A percentile compares a stretch with the other conserved stretches of the same genome.
These are phyloP conservation scores for Datisca glomerata DNA, from an alignment of 306 rosid genomes.

Conservation along the genomic window DNA sequence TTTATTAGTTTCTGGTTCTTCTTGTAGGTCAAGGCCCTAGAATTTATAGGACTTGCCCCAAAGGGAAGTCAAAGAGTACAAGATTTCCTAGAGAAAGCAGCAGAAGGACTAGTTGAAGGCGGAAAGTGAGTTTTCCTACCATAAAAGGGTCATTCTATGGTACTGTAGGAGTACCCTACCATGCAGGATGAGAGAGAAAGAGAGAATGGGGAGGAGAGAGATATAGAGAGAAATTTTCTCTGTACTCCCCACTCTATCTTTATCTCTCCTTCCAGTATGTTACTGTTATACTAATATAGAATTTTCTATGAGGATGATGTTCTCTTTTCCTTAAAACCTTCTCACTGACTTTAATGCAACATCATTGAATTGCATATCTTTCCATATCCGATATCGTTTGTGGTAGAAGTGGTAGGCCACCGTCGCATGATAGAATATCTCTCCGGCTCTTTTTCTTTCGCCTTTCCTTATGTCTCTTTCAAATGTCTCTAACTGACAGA, in stretches of 20 bases:
- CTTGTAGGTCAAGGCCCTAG: slow-evolving; percentile 65
- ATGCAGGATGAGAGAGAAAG: too few species aligned
- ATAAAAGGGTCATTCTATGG: not conserved
- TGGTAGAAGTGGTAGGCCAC: too few species aligned
- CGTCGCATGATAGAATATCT: too few species aligned
- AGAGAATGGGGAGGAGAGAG: too few species aligned
- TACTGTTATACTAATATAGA: not conserved
- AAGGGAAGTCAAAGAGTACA: slow-evolving; percentile 92
- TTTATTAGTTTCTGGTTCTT: not conserved
- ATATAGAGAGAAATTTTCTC: too few species aligned
- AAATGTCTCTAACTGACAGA: not conserved
- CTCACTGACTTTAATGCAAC: too few species aligned
- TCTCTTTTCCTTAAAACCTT: too few species aligned
- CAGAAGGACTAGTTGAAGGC: slow-evolving; percentile 85
- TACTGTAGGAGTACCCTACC: not conserved
- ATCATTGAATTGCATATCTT: too few species aligned
- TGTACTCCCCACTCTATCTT: not conserved
- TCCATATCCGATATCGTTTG: too few species aligned
- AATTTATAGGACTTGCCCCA: slow-evolving; percentile 72
- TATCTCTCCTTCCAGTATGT: not conserved
- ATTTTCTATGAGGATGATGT: too few species aligned
- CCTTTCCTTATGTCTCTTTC: not conserved
- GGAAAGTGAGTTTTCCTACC: slow-evolving; percentile 76
- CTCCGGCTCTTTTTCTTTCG: too few species aligned
- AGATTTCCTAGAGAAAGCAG: slow-evolving; percentile 81